Evolutionary conservation across 176 grass and related monocot genomes (phyloP), one percentile per base, ranked within the genome.

Genomic region (Zea mays): DNA sequence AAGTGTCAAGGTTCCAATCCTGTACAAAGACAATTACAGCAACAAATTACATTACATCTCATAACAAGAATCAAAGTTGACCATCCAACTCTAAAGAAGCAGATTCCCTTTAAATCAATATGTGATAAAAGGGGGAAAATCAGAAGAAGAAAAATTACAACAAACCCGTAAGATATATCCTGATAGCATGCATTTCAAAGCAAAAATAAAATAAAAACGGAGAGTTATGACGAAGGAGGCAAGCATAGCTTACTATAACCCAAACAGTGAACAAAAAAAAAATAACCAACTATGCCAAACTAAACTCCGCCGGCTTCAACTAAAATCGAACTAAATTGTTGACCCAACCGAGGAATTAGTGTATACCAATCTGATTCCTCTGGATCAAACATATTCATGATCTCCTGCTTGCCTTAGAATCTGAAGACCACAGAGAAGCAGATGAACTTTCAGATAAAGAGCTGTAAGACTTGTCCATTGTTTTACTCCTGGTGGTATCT

Each of bases 261-360:
- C 4, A 55, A 38, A n/a, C 13, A 40, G 66, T 44, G n/a, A n/a
- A 82, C 66, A 10, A 0, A 78, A 49, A n/a, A n/a, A 5, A 50
- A 2, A 35, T 12, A 41, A 59, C 2, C 46, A 44, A n/a, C 16
- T 34, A 46, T 19, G 46, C 33, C 71, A 4, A 71, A 84, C 39
- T n/a, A 19, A 38, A 78, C 9, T 33, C 4, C 63, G 4, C 42
- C 21, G 13, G 40, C 7, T 34, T 60, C 14, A 63, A 72, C 7
- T 47, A 49, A 82, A 62, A 62, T 65, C 46, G 37, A 79, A 74
- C 63, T 33, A 65, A 88, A 49, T 71, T 47, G 52, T 27, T 27
- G 10, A 66, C 6, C n/a, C n/a, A 57, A 57, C 34, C 27, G 4
- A 27, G 37, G 43, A 19, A 52, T n/a, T n/a, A n/a, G n/a, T n/a